Evolutionary conservation across 495 filamentous ascomycete species (phyloP).

Genomic region (Aspergillus coremiiformis): DNA sequence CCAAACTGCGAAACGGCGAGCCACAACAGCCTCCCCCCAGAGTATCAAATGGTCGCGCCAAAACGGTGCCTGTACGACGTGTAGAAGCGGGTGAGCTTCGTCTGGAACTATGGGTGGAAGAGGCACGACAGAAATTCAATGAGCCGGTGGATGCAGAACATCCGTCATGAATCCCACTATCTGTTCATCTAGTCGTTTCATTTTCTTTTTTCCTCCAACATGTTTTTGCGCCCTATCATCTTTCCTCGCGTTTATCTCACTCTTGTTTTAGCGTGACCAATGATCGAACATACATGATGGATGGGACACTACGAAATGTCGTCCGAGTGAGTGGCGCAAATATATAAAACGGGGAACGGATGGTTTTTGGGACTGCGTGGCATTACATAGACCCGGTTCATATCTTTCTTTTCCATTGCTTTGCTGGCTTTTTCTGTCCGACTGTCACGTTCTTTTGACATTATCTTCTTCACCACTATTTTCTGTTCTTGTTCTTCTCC

Average conservation of each 20-base stretch:
- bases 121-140: conserved; percentile 49
- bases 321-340: conserved; percentile 38
- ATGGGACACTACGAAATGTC: conserved; percentile 36
- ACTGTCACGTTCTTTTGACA: conserved; percentile 16
- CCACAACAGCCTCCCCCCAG: conserved; percentile 32
- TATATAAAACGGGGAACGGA: conserved; percentile 41
- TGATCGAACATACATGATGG: conserved; percentile 45
- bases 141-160: conserved; percentile 41
- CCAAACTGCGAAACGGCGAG: conserved; percentile 34
- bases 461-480: conserved; percentile 11
- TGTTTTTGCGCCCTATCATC: neutral
- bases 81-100: conserved; percentile 48
- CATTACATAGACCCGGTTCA: conserved; percentile 43
- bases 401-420: conserved; percentile 25
- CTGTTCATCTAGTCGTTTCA: conserved; percentile 16
- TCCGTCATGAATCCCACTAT: conserved; percentile 25
- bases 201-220: conserved; percentile 12
- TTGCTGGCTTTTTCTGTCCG: conserved; percentile 2
- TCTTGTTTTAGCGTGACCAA: conserved; percentile 47
- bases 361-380: conserved; percentile 42
- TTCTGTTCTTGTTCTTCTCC: conserved; percentile 8
- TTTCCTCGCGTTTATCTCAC: conserved; percentile 30
- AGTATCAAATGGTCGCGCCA: conserved; percentile 39
- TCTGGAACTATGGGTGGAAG: conserved; percentile 51
- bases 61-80: conserved; percentile 47